phyloP scores from a whole-genome alignment of 2,329 filamentous ascomycete genomes.

The Colletotrichum sp. region DNA sequence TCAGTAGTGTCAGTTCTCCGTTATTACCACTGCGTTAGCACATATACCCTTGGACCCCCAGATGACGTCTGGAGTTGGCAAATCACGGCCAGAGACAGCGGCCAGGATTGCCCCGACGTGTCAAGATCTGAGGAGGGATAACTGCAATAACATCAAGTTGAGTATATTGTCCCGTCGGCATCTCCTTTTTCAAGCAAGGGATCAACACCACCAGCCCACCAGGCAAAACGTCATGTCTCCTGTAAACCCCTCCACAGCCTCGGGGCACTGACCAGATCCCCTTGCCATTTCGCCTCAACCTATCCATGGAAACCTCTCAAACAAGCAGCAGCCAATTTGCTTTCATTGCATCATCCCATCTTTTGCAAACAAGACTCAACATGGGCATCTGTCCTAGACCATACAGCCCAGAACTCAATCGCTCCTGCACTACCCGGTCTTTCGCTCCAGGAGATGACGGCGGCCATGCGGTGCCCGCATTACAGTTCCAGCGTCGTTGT shows the following conservation, averaged over 20 bases:
- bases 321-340: not conserved
- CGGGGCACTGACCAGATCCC: not conserved
- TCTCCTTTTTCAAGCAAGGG: not conserved
- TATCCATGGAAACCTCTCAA: not conserved
- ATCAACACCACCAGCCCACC: not conserved
- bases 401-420: not conserved
- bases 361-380: not conserved
- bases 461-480: not conserved
- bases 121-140: not conserved
- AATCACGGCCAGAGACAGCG: not conserved
- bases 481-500: not conserved
- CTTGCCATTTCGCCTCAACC: not conserved
- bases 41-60: slow-evolving; percentile 1
- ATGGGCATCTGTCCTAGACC: not conserved
- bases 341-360: not conserved
- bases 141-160: not conserved
- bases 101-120: not conserved
- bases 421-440: not conserved
- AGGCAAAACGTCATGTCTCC: slow-evolving; percentile 13
- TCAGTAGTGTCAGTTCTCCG: not conserved
- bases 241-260: not conserved
- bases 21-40: not conserved
- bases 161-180: not conserved
- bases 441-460: not conserved
- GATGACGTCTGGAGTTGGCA: slow-evolving; percentile 5